phyloP scores from a whole-genome alignment of 192 early-diverging fungal species.

The Coemansia sp. region DNA sequence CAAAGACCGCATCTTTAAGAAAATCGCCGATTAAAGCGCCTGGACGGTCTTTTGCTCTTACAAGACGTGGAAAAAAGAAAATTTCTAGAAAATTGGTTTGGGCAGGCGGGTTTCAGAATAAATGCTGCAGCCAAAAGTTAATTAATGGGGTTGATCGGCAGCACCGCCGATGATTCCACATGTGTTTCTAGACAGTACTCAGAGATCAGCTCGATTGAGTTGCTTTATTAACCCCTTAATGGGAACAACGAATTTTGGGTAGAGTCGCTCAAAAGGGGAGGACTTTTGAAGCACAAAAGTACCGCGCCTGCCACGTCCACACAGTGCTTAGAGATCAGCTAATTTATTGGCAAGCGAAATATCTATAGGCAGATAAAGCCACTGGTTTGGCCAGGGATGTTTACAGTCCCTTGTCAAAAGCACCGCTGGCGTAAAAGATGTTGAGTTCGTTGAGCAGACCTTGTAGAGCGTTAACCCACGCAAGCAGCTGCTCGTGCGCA shows the following conservation, averaged over 20 bases:
- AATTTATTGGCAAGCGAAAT: too few species aligned
- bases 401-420: constrained; percentile 55
- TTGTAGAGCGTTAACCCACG: constrained; percentile 78
- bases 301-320: too few species aligned
- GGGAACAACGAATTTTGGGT: too few species aligned
- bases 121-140: not conserved
- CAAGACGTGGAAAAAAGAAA: constrained; percentile 1
- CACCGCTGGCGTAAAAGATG: constrained; percentile 56
- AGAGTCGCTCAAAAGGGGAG: too few species aligned
- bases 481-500: constrained; percentile 59
- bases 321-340: too few species aligned
- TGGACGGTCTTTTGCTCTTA: constrained; percentile 6
- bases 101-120: too few species aligned
- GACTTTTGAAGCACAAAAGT: too few species aligned
- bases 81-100: constrained; percentile 4
- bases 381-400: not conserved
- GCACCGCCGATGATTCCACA: not conserved
- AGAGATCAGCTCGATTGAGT: too few species aligned
- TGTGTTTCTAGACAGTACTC: too few species aligned
- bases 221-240: too few species aligned
- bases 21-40: not conserved
- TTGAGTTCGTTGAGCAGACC: constrained; percentile 65
- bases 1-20: not conserved
- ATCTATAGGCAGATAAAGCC: too few species aligned
- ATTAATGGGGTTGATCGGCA: not conserved